Evolutionary conservation across 2,329 filamentous ascomycete species (phyloP), one percentile per base, ranked within the genome.

Genomic region (Whalleya microplaca): DNA sequence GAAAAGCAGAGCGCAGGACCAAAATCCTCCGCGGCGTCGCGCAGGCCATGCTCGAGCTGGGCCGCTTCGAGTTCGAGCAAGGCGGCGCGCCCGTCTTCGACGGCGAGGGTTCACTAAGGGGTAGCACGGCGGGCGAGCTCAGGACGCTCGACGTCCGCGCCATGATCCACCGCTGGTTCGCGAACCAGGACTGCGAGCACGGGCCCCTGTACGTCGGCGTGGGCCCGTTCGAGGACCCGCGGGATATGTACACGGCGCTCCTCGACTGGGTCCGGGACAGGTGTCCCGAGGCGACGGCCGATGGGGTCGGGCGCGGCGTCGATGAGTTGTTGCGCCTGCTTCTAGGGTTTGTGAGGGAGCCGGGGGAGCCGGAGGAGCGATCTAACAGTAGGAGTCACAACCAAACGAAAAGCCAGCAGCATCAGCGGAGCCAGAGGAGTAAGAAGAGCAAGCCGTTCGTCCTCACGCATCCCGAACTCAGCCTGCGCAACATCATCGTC

Each of bases 401-500:
- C 6, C 7, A 3, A 12, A 37, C 14, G 32, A 37, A 27, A 9
- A 27, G 23, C 23, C 23, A 9, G 4, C 23, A 27, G 9, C 23
- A 27, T 4, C 19, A 29, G 42, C 23, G 27, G 16, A 46, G 49
- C 23, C 23, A 32, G 32, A 56, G 41, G 29, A 42, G 21, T 45
- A 44, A 44, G 23, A 54, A 37, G 48, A 40, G 21, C 12, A 41
- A 29, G 45, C 53, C 48, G 27, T 69, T 69, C 37, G 67, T 69
- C 3, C 60, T 69, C 27, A 47, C 64, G 10, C 66, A 69, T 29
- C 55, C 63, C 2, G 60, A 62, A 37, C 55, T 69, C 14, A 64
- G 56, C 19, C 59, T 69, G 55, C 66, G 58, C 27, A 53, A 69
- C 41, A 61, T 69, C 46, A 51, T 69, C 42, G 43, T 69, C 23